A percentile compares a stretch with the other conserved stretches of the same genome.
Evolutionary conservation across 1,284 basidiomycete species (phyloP).

Genomic region (Leccinum subatratum): DNA sequence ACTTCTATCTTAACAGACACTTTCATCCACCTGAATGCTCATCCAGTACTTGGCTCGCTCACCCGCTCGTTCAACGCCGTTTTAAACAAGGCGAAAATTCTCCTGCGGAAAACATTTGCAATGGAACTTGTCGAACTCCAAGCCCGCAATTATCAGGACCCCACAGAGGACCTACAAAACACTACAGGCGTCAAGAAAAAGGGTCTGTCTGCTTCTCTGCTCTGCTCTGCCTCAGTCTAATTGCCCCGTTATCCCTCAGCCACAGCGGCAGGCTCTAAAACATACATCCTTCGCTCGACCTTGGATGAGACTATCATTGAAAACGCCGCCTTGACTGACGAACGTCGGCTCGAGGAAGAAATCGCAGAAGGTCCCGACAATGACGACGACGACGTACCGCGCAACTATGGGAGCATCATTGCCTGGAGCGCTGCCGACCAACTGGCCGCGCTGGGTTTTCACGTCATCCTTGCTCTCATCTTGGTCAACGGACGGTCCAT

Average conservation of each 20-base stretch:
- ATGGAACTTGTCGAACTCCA: slow-evolving; percentile 75
- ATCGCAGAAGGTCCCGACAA: slow-evolving; percentile 39
- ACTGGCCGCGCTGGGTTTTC: slow-evolving; percentile 56
- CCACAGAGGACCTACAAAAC: slow-evolving; percentile 43
- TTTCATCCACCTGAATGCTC: background rate
- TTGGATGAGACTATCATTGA: slow-evolving; percentile 57
- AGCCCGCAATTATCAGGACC: slow-evolving; percentile 51
- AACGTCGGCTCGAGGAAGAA: slow-evolving; percentile 56
- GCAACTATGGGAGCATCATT: slow-evolving; percentile 59
- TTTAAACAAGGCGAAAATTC: slow-evolving; percentile 51
- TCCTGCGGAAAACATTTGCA: slow-evolving; percentile 58
- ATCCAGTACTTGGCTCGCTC: slow-evolving; percentile 55
- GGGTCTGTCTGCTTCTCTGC: slow-evolving; percentile 26
- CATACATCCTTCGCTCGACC: slow-evolving; percentile 68
- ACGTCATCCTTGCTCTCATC: slow-evolving; percentile 67
- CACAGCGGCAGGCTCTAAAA: slow-evolving; percentile 56
- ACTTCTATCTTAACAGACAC: slow-evolving; percentile 3
- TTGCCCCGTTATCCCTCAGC: slow-evolving; percentile 35
- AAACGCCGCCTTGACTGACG: slow-evolving; percentile 50
- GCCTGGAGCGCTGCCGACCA: slow-evolving; percentile 66
- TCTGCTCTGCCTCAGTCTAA: background rate
- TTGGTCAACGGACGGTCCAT: slow-evolving; percentile 65
- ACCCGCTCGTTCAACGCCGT: slow-evolving; percentile 55
- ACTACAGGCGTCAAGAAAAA: slow-evolving; percentile 56
- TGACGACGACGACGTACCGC: slow-evolving; percentile 38